Evolutionary conservation across 371 early-diverging fungal genomes (phyloP), one percentile per base, ranked within the genome.

Genomic region (Mucor circinelloides): DNA sequence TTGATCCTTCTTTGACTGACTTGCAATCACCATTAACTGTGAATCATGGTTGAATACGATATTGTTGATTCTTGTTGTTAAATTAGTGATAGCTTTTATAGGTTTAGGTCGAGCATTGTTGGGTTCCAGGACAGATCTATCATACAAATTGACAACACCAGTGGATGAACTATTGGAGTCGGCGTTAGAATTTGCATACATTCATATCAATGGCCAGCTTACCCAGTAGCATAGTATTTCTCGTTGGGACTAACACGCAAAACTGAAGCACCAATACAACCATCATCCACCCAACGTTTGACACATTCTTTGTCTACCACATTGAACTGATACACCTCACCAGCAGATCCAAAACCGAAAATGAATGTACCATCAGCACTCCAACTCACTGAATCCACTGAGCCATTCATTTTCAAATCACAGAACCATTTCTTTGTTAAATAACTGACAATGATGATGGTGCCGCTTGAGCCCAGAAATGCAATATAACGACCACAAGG

Each of bases 81-180:
- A 76, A 72, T 96, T 95, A 36, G 76, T 74, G 46, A 97, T 82
- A 0, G 90, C 70, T 66, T 96, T 95, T 67, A 89, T 67, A 27
- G 96, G 92, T 50, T 80, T 80, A n/a, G 95, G 93, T 10, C 40
- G 70, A 12, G 55, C 71, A 6, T 75, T 67, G 7, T 74, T 57
- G 12, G 79, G 72, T 19, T 72, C 42, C 40, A 85, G 72, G 28
- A 81, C 83, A 27, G 80, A 70, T 52, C 74, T 71, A 58, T 91
- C 87, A 78, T 97, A 97, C 6, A 97, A 67, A 74, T 96, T 97
- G 58, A 97, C 96, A 34, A 96, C 79, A 58, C 97, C 98, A 25
- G 92, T 74, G 57, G 81, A 72, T 8, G 94, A 92, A 25, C 93
- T 88, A 67, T n/a, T 15, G 12, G 13, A 42, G 1, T n/a, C 27